phyloP scores from a whole-genome alignment of 2,329 filamentous ascomycete genomes.

The Zasmidium angulare region DNA sequence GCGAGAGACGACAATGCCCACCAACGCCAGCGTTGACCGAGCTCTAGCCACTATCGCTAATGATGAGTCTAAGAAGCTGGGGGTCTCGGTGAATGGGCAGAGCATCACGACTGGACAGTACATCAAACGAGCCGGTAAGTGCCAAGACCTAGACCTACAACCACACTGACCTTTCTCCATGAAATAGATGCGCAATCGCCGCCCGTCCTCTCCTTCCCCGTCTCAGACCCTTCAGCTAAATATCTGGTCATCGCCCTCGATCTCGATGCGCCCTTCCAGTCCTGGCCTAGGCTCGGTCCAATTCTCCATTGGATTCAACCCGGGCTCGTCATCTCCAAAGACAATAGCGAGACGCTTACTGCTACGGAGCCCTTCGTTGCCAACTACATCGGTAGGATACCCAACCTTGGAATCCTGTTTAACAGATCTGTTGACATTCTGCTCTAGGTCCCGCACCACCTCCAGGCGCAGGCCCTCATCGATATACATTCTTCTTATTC shows the following conservation, averaged over 20 bases:
- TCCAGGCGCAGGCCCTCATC: constrained; percentile 47
- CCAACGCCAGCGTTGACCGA: too few relatives aligned
- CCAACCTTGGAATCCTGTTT: too few relatives aligned
- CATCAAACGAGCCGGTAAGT: too few relatives aligned
- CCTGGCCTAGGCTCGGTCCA: constrained; percentile 44
- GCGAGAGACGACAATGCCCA: too few relatives aligned
- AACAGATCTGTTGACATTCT: too few relatives aligned
- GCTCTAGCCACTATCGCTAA: too few relatives aligned
- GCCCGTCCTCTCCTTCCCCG: constrained; percentile 20
- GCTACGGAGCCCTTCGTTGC: constrained; percentile 31
- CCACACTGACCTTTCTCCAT: too few relatives aligned
- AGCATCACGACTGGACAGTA: too few relatives aligned
- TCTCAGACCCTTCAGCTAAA: not conserved
- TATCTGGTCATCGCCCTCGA: constrained; percentile 45
- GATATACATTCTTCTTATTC: constrained; percentile 39
- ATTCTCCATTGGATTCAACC: constrained; percentile 52
- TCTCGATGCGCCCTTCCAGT: constrained; percentile 49
- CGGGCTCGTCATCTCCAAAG: constrained; percentile 31
- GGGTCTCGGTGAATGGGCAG: too few relatives aligned
- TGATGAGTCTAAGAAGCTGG: too few relatives aligned
- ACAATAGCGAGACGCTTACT: constrained; percentile 7
- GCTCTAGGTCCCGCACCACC: constrained; percentile 52
- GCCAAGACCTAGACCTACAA: too few relatives aligned
- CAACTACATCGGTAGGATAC: constrained; percentile 48
- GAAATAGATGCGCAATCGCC: constrained; percentile 18